Evolutionary conservation across 2,329 filamentous ascomycete species (phyloP), one percentile per base, ranked within the genome.

Genomic region (Monilinia laxa): DNA sequence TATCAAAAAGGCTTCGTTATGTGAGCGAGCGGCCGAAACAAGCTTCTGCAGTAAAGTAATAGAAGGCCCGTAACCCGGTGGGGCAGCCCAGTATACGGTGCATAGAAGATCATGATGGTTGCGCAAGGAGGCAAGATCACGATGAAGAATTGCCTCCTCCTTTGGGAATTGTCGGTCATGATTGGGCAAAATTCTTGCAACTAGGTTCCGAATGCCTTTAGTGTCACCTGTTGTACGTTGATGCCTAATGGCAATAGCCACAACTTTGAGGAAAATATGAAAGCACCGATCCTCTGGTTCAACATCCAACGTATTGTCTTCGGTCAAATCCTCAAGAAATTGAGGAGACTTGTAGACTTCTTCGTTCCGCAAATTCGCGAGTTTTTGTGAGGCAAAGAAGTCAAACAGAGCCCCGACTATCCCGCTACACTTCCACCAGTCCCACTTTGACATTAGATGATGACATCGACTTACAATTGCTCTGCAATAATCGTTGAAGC

Each of bases 61-160:
- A 7, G 79, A 79, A 4, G 85, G 86, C 10, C 87, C 81, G 59
- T 85, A 72, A 3, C 83, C 81, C 1, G 80, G 74, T 11, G 87
- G 87, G 1, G 85, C 81, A 7, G 84, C 85, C 86, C 87, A 90
- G 73, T 85, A 90, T 5, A 90, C 79, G 0, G 86, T 88, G 70
- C 84, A 87, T 4, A 90, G 79, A 53, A 90, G 81, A 74, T 90
- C 87, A 67, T 90, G 87, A 68, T 90, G 88, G 68, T 90, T 90
- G 67, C 87, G 80, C 54, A 90, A 77, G 6, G 87, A 86, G 4
- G 86, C 85, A 56, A 90, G 79, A 59, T 90, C 87, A 49, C 82
- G 82, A 70, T 87, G 80, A 66, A 84, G 81, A 14, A 89, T 81
- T 7, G 79, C 80, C 67, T 87, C 82, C 73, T 90, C 87, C 71